Conservation (phyloP, 1,284 basidiomycete species). For the Cerrena zonata region DNA sequence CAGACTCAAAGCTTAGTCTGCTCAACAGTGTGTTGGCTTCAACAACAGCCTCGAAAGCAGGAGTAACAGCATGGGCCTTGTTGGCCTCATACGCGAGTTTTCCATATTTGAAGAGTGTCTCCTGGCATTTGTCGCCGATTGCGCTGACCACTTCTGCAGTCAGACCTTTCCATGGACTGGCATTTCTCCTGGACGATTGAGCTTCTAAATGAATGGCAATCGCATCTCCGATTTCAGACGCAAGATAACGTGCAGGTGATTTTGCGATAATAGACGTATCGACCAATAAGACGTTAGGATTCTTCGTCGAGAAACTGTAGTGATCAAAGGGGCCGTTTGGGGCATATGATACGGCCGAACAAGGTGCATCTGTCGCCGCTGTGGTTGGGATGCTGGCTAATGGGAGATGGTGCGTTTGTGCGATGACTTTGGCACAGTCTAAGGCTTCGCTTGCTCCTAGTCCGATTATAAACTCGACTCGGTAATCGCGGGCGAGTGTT, state of each 20-base stretch:
- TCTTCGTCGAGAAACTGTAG: constrained; percentile 30
- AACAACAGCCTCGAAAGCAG: constrained; percentile 31
- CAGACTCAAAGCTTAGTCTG: constrained; percentile 30
- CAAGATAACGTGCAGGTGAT: constrained; percentile 29
- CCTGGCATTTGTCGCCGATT: constrained; percentile 32
- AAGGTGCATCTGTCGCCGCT: constrained; percentile 31
- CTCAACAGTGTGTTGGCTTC: constrained; percentile 32
- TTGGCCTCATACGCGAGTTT: constrained; percentile 32
- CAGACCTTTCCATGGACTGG: constrained; percentile 29
- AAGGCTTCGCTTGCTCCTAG: constrained; percentile 32
- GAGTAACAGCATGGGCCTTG: constrained; percentile 27
- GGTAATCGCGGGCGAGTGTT: constrained; percentile 16
- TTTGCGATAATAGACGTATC: constrained; percentile 29
- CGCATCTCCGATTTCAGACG: constrained; percentile 32
- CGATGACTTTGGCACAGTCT: constrained; percentile 29
- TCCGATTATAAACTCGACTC: constrained; percentile 29
- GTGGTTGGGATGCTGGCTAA: constrained; percentile 31
- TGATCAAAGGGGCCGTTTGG: constrained; percentile 28
- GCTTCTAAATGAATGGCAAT: constrained; percentile 33
- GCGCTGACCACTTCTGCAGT: constrained; percentile 28
- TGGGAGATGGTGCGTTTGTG: constrained; percentile 24
- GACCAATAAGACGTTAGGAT: constrained; percentile 29
- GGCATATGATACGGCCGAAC: constrained; percentile 31
- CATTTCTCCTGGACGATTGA: constrained; percentile 20
- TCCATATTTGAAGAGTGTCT: constrained; percentile 31